Conservation (phyloP, 345 rosid genomes). For the Fremontodendron californicum region DNA sequence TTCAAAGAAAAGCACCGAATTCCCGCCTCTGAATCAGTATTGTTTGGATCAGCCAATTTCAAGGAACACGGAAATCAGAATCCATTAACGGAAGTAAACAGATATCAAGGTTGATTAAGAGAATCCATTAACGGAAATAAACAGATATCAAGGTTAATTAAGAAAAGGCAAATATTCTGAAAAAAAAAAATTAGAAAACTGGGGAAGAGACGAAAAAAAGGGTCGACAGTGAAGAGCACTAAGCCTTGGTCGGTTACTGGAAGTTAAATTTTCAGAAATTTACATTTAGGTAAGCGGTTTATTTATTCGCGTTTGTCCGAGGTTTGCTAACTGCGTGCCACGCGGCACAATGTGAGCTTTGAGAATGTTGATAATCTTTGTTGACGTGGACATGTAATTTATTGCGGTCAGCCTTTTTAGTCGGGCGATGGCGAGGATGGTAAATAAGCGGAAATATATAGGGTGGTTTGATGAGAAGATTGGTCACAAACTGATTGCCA, state of each 20-base stretch:
- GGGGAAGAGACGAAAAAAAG: too few species aligned
- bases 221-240: background rate
- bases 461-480: too few species aligned
- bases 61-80: conserved; percentile 19
- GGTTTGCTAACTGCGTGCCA: conserved; percentile 24
- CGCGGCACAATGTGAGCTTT: conserved; percentile 14
- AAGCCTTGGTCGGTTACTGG: background rate
- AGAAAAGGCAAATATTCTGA: background rate
- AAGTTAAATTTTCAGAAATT: background rate
- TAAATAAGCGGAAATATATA: conserved; percentile 18
- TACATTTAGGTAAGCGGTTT: background rate
- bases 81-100: conserved; percentile 10
- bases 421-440: conserved; percentile 28
- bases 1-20: conserved; percentile 1
- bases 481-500: conserved; percentile 13
- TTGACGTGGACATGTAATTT: conserved; percentile 14
- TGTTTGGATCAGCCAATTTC: conserved; percentile 23
- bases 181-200: background rate
- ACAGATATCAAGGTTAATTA: background rate
- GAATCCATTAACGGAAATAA: conserved; percentile 8
- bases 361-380: conserved; percentile 11
- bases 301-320: conserved; percentile 23
- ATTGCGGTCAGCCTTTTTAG: conserved; percentile 26
- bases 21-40: conserved; percentile 13
- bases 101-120: background rate